phyloP scores from a whole-genome alignment of 164 flowering plant genomes.

The Umbellularia californica region DNA sequence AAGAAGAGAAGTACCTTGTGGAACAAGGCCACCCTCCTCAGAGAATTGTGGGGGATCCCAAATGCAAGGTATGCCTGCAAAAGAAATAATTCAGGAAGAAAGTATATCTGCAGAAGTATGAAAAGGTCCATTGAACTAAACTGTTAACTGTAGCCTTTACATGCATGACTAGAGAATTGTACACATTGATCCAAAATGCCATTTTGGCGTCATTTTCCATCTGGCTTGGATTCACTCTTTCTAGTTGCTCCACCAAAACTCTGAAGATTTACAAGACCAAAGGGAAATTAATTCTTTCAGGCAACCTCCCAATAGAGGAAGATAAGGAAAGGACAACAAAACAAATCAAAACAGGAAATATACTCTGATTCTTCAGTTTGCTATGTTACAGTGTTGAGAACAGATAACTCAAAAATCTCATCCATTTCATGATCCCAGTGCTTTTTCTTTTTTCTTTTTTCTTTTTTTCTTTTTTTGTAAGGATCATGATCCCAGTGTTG shows the following conservation, averaged over 20 bases:
- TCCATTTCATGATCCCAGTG: not conserved
- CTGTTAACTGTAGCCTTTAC: constrained; percentile 30
- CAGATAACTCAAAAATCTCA: not conserved
- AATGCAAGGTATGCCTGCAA: constrained; percentile 80
- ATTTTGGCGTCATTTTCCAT: constrained; percentile 62
- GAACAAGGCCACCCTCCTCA: constrained; percentile 80
- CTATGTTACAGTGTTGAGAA: not conserved
- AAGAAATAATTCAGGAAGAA: constrained; percentile 4
- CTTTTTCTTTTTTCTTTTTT: no score
- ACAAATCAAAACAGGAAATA: not conserved
- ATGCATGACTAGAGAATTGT: constrained; percentile 89
- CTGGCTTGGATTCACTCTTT: constrained; percentile 55
- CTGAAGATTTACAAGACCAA: constrained; percentile 37
- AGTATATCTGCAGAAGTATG: not conserved
- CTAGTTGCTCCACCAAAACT: constrained; percentile 72
- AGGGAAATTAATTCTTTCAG: not conserved
- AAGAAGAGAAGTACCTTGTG: constrained; percentile 59
- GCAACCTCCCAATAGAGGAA: not conserved
- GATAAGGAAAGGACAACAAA: not conserved
- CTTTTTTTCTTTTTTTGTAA: no score
- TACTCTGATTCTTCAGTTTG: not conserved
- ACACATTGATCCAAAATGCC: constrained; percentile 92
- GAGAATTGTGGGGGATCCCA: constrained; percentile 65
- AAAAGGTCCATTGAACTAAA: not conserved
- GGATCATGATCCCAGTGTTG: not conserved